These are phyloP conservation scores for Neurospora intermedia DNA, from an alignment of 495 filamentous ascomycete genomes.

Conservation along the genomic window DNA sequence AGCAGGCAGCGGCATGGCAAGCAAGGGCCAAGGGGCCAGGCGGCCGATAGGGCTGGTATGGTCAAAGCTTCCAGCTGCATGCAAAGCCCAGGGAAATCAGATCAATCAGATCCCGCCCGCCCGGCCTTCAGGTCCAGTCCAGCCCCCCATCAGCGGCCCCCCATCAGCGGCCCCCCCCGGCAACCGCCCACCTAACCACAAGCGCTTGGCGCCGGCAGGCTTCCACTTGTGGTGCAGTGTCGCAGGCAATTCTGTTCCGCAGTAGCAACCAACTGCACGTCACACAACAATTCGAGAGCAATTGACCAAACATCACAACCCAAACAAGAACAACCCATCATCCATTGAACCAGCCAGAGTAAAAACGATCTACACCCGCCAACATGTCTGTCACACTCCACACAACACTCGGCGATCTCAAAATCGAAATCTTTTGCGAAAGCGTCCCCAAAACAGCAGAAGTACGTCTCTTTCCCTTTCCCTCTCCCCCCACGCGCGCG, in stretches of 20 bases:
- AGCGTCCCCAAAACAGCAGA: slow-evolving; percentile 83
- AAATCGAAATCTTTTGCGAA: slow-evolving; percentile 95
- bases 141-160: neutral
- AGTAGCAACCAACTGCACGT: neutral
- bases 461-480: slow-evolving; percentile 36
- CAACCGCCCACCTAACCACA: neutral
- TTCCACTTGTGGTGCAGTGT: neutral
- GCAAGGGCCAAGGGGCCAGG: neutral
- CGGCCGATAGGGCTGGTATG: neutral
- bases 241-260: neutral
- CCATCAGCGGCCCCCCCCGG: too few relatives aligned
- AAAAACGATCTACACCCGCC: neutral
- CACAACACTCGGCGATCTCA: slow-evolving; percentile 82
- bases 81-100: neutral
- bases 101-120: neutral
- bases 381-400: slow-evolving; percentile 65
- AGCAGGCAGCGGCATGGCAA: neutral
- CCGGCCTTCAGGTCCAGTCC: neutral
- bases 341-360: neutral
- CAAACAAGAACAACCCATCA: neutral
- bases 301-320: neutral
- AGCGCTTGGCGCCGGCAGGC: neutral
- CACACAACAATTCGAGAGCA: neutral
- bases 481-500: slow-evolving; percentile 17
- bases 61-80: neutral